Evolutionary conservation across 2,329 filamentous ascomycete genomes (phyloP).

Genomic region (Hawksworthiomyces lignivorus): DNA sequence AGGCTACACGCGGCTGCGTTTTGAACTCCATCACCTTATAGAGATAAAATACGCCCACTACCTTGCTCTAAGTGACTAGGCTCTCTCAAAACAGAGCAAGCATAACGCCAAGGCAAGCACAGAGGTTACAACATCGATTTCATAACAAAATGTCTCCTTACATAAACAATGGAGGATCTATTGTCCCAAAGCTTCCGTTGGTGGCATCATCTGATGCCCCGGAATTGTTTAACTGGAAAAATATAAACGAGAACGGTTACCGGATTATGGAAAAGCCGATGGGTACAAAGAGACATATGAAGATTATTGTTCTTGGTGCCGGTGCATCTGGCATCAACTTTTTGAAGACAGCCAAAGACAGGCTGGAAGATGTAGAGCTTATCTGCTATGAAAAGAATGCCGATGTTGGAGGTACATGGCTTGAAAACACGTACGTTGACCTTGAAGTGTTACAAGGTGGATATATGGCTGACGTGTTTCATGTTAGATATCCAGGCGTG

Average conservation of each 20-base stretch:
- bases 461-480: background rate
- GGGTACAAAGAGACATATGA: conserved; percentile 1
- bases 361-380: conserved; percentile 20
- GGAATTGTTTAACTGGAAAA: background rate
- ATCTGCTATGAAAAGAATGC: conserved; percentile 17
- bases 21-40: too few species aligned
- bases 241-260: background rate
- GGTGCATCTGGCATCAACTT: conserved; percentile 4
- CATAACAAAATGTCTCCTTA: conserved; percentile 2
- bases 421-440: conserved; percentile 7
- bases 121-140: too few species aligned
- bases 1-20: too few species aligned
- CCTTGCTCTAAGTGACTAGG: too few species aligned
- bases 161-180: background rate
- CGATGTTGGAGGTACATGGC: conserved; percentile 9
- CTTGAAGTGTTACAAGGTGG: background rate
- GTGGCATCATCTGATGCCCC: conserved; percentile 1
- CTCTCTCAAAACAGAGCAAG: too few species aligned
- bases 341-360: background rate
- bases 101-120: too few species aligned
- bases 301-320: background rate
- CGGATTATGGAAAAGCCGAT: background rate
- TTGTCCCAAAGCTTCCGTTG: background rate
- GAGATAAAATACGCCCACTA: too few species aligned
- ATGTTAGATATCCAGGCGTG: conserved; percentile 10